Conservation (phyloP, 2,329 filamentous ascomycete genomes). For the Sporothrix pseudoabietina region DNA sequence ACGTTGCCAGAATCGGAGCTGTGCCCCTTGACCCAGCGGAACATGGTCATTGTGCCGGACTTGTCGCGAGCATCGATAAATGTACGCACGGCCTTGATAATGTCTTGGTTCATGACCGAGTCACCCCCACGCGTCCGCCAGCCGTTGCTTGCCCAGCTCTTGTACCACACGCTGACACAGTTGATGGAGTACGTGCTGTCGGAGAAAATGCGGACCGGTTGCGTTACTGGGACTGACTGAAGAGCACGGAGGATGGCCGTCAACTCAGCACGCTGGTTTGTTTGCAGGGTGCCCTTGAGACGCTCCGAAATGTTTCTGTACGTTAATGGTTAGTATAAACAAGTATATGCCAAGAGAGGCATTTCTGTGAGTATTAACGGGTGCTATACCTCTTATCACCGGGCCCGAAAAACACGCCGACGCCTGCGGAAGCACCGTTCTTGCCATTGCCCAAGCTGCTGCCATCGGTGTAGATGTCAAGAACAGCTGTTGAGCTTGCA, state of each 20-base stretch:
- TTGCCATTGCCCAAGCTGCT: conserved; percentile 62
- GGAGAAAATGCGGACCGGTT: conserved; percentile 75
- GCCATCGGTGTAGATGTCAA: conserved; percentile 64
- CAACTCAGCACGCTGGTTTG: conserved; percentile 95
- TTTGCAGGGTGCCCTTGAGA: conserved; percentile 73
- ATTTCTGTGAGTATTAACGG: too few relatives aligned
- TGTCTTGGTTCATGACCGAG: conserved; percentile 81
- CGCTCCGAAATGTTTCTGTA: conserved; percentile 70
- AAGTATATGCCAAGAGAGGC: background rate
- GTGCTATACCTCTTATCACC: conserved; percentile 53
- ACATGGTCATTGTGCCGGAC: conserved; percentile 64
- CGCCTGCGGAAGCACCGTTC: conserved; percentile 57
- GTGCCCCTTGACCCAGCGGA: conserved; percentile 92
- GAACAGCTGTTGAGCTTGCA: conserved; percentile 37
- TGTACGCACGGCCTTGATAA: conserved; percentile 71
- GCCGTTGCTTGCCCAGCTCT: conserved; percentile 70
- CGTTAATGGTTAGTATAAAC: background rate
- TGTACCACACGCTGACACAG: conserved; percentile 82
- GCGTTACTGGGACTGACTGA: conserved; percentile 68
- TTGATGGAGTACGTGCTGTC: conserved; percentile 91
- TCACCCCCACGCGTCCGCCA: conserved; percentile 72
- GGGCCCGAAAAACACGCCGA: conserved; percentile 65
- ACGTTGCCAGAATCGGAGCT: conserved; percentile 71
- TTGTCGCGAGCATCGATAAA: conserved; percentile 70
- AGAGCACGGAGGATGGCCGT: conserved; percentile 84